Percentiles rank a stretch among this genome's conserved stretches.
phyloP scores from a whole-genome alignment of 345 rosid species.

The Camelina hispida region DNA sequence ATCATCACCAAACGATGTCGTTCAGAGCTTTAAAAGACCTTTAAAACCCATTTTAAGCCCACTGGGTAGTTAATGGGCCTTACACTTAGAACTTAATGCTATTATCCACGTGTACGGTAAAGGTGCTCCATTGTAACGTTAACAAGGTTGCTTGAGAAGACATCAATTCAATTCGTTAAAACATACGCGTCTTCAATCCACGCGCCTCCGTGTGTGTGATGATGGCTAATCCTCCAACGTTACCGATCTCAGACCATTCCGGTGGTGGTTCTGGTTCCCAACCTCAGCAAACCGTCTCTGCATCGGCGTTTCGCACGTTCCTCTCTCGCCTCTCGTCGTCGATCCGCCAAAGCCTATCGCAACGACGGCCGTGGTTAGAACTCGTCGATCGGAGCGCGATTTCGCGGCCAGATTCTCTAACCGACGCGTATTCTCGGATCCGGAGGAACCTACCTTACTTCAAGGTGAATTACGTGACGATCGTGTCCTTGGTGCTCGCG shows the following conservation, averaged over 20 bases:
- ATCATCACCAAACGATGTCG: background rate
- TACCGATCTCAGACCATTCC: constrained; percentile 44
- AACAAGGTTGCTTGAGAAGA: constrained; percentile 18
- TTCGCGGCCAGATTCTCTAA: constrained; percentile 59
- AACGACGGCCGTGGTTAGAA: constrained; percentile 80
- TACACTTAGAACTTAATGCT: background rate
- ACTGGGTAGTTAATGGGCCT: background rate
- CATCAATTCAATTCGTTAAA: constrained; percentile 17
- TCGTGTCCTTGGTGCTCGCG: constrained; percentile 63
- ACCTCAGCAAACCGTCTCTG: constrained; percentile 54
- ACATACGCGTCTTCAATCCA: background rate
- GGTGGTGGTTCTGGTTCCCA: constrained; percentile 60
- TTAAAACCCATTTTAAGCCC: background rate
- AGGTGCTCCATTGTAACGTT: constrained; percentile 2
- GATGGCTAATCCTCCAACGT: constrained; percentile 39
- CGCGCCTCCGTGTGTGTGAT: constrained; percentile 40
- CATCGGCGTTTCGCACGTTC: constrained; percentile 69
- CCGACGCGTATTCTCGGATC: constrained; percentile 76
- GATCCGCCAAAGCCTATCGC: constrained; percentile 67
- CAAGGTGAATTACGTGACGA: constrained; percentile 72
- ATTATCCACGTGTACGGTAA: constrained; percentile 34
- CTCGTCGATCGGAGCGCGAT: constrained; percentile 66
- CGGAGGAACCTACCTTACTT: constrained; percentile 66
- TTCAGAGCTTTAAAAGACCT: no score
- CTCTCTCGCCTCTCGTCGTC: constrained; percentile 68